Evolutionary conservation across 108 stramenopile species (phyloP), one percentile per base, ranked within the genome.

Genomic region (Cylindrotheca closterium): DNA sequence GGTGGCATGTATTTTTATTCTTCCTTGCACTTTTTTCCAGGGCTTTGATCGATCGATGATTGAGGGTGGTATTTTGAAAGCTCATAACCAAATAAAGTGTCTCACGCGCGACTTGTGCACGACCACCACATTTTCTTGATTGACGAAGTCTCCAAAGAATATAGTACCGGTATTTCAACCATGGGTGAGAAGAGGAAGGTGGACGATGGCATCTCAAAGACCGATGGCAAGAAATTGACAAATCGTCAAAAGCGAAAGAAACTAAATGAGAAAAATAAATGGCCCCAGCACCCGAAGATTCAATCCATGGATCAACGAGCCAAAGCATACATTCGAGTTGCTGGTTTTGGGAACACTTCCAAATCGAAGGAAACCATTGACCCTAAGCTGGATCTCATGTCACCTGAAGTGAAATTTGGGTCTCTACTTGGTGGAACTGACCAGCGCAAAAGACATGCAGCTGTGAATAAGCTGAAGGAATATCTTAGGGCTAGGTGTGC

Each of bases 261-360:
- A 26, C 79, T 79, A n/a, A 82, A 88, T 65, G 85, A 85, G 27
- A 80, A 88, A 59, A 86, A 83, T 68, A 83, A 75, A 50, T 94
- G 93, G 93, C 86, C 86, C 26, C 89, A 91, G 54, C 85, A 89
- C 47, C 93, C 93, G 29, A 88, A 88, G 51, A 89, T 91, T 58
- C 83, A 86, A 55, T 84, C 83, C n/a, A 65, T 83, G 50, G 76
- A 70, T 1, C 78, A 83, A 23, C 77, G 93, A 31, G 81, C 79
- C 12, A 77, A 79, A 50, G 79, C 84, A 29, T 89, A 94, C 71
- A 63, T 94, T 30, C 64, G 75, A 48, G 82, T 81, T 32, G 87
- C 93, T 21, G 93, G 93, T 19, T 59, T 94, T 7, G 77, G 78
- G 52, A 61, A 46, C 1, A 58, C 65, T 29, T 55, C 70, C 12